Evolutionary conservation across 495 filamentous ascomycete species (phyloP).

Genomic region (Chaetomium tenue): DNA sequence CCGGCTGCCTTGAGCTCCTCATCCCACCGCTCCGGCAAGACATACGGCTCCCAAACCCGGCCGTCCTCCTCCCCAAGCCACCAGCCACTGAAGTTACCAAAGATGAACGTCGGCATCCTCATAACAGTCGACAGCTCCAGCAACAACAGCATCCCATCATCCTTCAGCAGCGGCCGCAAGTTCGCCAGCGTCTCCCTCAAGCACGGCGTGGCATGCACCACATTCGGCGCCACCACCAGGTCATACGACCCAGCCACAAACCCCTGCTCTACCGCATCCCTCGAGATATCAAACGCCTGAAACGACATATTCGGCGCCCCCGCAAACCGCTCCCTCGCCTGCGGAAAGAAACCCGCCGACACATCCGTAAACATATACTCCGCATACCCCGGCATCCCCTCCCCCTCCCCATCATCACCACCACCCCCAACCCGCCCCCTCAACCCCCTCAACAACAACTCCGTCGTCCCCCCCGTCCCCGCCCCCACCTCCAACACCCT

Average conservation of each 20-base stretch:
- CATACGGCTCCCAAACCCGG: conserved; percentile 33
- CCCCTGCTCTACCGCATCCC: conserved; percentile 50
- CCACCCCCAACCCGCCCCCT: conserved; percentile 15
- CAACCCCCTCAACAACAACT: conserved; percentile 32
- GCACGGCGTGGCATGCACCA: conserved; percentile 48
- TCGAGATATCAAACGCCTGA: conserved; percentile 47
- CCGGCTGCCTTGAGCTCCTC: conserved; percentile 37
- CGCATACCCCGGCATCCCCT: conserved; percentile 25
- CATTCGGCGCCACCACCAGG: conserved; percentile 54
- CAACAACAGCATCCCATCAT: conserved; percentile 42
- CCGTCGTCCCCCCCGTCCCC: conserved; percentile 50
- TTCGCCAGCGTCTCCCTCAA: conserved; percentile 38
- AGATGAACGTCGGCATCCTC: conserved; percentile 34
- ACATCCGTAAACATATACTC: conserved; percentile 57
- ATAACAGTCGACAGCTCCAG: conserved; percentile 38
- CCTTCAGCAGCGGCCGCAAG: conserved; percentile 39
- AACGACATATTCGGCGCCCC: conserved; percentile 44
- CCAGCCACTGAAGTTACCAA: conserved; percentile 40
- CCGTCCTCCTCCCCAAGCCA: conserved; percentile 45
- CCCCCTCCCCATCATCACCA: conserved; percentile 20
- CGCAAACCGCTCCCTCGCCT: conserved; percentile 47
- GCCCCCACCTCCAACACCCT: conserved; percentile 54
- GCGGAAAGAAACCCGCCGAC: conserved; percentile 51
- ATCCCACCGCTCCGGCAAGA: conserved; percentile 40
- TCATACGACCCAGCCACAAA: conserved; percentile 51